Conservation (phyloP, 2,329 filamentous ascomycete species). For the Ceratocystis ficicola region DNA sequence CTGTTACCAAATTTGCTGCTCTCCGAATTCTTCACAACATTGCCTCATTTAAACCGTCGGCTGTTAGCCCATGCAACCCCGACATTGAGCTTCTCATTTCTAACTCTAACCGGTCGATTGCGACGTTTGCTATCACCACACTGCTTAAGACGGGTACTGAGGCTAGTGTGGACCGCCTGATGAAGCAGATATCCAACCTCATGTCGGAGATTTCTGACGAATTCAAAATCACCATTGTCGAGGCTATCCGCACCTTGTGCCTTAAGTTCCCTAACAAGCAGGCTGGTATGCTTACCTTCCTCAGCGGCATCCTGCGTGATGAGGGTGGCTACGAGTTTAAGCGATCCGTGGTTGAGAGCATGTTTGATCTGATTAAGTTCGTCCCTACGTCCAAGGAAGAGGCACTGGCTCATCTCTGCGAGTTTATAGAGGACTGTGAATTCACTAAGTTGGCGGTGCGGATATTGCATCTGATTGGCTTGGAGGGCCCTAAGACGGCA, state of each 20-base stretch:
- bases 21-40: slow-evolving; percentile 95
- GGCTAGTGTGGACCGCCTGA: slow-evolving; percentile 86
- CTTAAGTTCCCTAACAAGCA: slow-evolving; percentile 98
- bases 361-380: slow-evolving; percentile 98
- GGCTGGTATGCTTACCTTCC: slow-evolving; percentile 91
- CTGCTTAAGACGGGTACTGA: slow-evolving; percentile 97
- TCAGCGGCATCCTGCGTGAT: slow-evolving; percentile 90
- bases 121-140: slow-evolving; percentile 95
- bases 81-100: slow-evolving; percentile 96
- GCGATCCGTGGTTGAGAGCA: slow-evolving; percentile 92
- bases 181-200: slow-evolving; percentile 97
- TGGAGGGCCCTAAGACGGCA: slow-evolving; percentile 87
- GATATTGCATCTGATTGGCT: slow-evolving; percentile 83
- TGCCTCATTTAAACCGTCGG: slow-evolving; percentile 87
- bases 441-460: slow-evolving; percentile 96
- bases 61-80: slow-evolving; percentile 86
- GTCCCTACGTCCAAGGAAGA: slow-evolving; percentile 75
- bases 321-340: slow-evolving; percentile 99
- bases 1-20: slow-evolving; percentile 94
- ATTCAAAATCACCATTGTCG: slow-evolving; percentile 99
- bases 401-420: slow-evolving; percentile 86
- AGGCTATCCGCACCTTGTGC: slow-evolving; percentile 90
- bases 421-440: slow-evolving; percentile 99
- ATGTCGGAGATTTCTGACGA: slow-evolving; percentile 99
- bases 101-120: slow-evolving; percentile 93